A percentile compares a stretch with the other conserved stretches of the same genome.
Conservation (phyloP, 2,329 filamentous ascomycete species). For the Diplodia scrobiculata region DNA sequence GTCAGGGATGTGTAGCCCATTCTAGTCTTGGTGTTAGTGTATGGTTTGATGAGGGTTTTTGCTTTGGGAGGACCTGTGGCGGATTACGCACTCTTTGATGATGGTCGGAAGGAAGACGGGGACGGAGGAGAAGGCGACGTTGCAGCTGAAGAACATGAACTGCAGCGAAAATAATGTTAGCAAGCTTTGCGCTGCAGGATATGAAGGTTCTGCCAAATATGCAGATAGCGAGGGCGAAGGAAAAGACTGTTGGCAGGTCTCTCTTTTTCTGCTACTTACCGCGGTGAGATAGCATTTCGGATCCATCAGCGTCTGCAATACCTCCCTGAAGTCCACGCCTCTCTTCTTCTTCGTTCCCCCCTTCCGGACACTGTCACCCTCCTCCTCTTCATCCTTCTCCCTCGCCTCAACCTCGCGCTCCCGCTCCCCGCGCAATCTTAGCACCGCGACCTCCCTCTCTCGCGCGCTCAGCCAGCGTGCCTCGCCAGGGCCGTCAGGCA, state of each 20-base stretch:
- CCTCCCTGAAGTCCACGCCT: constrained; percentile 58
- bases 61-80: no score
- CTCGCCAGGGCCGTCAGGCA: constrained; percentile 70
- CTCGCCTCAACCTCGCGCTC: constrained; percentile 45
- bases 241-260: not conserved
- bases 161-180: constrained; percentile 22
- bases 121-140: constrained; percentile 84
- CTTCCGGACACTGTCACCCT: constrained; percentile 6
- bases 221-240: not conserved
- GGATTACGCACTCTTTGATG: constrained; percentile 56
- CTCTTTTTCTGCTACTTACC: constrained; percentile 39
- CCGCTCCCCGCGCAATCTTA: constrained; percentile 62
- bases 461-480: constrained; percentile 49
- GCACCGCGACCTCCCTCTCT: constrained; percentile 65
- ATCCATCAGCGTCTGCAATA: constrained; percentile 63
- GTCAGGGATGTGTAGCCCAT: constrained; percentile 71
- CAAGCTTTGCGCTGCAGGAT: not conserved
- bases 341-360: constrained; percentile 21
- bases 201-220: no score
- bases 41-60: no score
- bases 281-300: constrained; percentile 75
- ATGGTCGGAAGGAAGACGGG: constrained; percentile 87
- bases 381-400: constrained; percentile 29
- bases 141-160: constrained; percentile 82
- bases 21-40: constrained; percentile 34